phyloP scores from a whole-genome alignment of 352 stramenopile species.

The Globisporangium camurandrum region DNA sequence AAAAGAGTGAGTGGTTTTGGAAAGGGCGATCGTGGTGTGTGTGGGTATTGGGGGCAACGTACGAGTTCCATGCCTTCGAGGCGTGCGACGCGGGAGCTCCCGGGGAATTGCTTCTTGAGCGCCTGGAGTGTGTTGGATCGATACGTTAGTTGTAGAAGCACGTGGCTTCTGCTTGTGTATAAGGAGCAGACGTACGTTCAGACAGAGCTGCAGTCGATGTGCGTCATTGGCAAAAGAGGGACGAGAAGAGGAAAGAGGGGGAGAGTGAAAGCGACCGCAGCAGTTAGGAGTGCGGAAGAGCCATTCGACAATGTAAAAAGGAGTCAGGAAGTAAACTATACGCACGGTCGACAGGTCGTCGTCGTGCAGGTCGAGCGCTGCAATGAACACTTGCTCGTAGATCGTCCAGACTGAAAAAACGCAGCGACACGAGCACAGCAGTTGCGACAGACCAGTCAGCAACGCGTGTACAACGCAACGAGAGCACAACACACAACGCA shows the following conservation, averaged over 20 bases:
- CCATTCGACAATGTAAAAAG: no score
- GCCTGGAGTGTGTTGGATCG: slow-evolving; percentile 9
- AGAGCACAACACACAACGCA: not conserved
- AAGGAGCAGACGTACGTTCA: slow-evolving; percentile 5
- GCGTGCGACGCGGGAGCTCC: slow-evolving; percentile 45
- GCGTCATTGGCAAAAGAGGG: slow-evolving; percentile 6
- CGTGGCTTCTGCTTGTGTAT: no score
- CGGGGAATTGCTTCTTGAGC: slow-evolving; percentile 48
- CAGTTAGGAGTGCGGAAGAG: not conserved
- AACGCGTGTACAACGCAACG: slow-evolving; percentile 3
- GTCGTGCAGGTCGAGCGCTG: slow-evolving; percentile 56
- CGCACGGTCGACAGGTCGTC: slow-evolving; percentile 31
- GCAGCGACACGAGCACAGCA: not conserved
- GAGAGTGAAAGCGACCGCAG: not conserved
- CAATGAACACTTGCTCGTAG: slow-evolving; percentile 61
- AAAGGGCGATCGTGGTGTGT: no score
- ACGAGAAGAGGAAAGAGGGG: not conserved
- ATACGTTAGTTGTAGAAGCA: not conserved
- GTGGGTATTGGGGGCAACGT: no score
- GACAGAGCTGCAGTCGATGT: slow-evolving; percentile 2
- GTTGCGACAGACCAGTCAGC: not conserved
- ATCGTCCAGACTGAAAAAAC: slow-evolving; percentile 38
- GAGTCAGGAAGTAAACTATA: no score
- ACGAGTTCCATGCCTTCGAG: slow-evolving; percentile 51
- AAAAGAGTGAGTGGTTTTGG: no score